These are phyloP conservation scores for Flaveria sonorensis DNA, from an alignment of 129 eudicot genomes.

Conservation along the genomic window DNA sequence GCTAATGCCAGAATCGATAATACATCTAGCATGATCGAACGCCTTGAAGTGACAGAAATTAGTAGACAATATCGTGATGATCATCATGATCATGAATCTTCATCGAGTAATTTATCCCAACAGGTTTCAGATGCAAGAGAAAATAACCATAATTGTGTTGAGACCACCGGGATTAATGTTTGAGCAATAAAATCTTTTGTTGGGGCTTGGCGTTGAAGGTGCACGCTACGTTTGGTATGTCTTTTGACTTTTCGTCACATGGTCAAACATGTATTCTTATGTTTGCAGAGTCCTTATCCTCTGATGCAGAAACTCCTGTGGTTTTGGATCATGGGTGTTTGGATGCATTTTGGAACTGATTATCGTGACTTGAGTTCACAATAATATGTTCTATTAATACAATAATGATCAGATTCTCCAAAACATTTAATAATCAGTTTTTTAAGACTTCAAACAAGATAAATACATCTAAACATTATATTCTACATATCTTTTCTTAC, in stretches of 20 bases:
- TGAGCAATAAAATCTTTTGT: background rate
- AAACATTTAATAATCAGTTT: too few relatives aligned
- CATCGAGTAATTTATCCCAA: constrained; percentile 25
- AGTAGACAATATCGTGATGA: constrained; percentile 28
- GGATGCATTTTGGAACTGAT: background rate
- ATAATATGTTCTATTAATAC: background rate
- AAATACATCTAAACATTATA: too few relatives aligned
- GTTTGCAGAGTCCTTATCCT: background rate
- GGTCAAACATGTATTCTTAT: background rate
- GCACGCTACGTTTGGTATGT: background rate
- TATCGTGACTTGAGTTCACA: background rate
- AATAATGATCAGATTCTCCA: background rate
- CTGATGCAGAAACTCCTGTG: background rate
- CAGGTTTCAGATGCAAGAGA: constrained; percentile 33
- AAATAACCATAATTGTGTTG: constrained; percentile 33
- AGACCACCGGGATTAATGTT: constrained; percentile 3
- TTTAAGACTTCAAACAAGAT: background rate
- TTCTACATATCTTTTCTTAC: too few relatives aligned
- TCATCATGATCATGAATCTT: background rate
- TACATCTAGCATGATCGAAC: constrained; percentile 69
- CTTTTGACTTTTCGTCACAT: background rate
- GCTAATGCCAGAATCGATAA: constrained; percentile 65
- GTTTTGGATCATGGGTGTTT: background rate
- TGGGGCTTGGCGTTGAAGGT: background rate
- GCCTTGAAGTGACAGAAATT: constrained; percentile 61